Evolutionary conservation across 106 monocot species (phyloP), one percentile per base, ranked within the genome.

Genomic region (Dendrobium chrysotoxum): DNA sequence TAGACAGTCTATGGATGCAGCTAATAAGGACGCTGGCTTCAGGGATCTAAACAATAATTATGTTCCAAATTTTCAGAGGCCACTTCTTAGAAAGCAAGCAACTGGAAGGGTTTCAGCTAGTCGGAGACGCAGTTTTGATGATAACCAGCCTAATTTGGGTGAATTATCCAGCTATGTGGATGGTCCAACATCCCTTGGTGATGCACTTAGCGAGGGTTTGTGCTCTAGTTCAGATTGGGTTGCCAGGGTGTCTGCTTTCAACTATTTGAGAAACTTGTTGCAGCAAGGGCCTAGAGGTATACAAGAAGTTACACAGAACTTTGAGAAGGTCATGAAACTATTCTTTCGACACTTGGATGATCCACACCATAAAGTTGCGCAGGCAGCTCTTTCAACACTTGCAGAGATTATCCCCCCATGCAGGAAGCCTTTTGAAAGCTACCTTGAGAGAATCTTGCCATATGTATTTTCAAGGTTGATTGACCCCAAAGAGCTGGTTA

Each of bases 301-400:
- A 83, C 91, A 91, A 81, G 99, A 99, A 85, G 89, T 95, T 46
- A 90, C 86, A 6, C 99, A 99, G 76, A 95, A 80, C 74, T 93
- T 99, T 88, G 99, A 99, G 82, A 99, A 99, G 87, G 93, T 99
- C 44, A 99, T 99, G 99, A 99, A 99, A 57, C 75, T 99, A 30
- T 99, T 99, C 85, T 99, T 99, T 67, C 91, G 91, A 79, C 87
- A 99, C 77, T 89, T 99, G 82, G 99, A 95, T 87, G 99, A 99
- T 89, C 99, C 95, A 78, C 99, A 99, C 81, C 99, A 99, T 74
- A 99, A 99, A 90, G 99, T 99, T 90, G 99, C 99, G 76, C 95
- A 99, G 79, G 99, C 99, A 40, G 95, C 99, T 79, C 89, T 99
- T 83, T 87, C 91, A 4, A 95, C 95, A 47, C 93, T 99, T 47